Percentiles rank a stretch among this genome's conserved stretches.
These are phyloP conservation scores for Trichoderma sp. DNA, from an alignment of 2,329 filamentous ascomycete genomes.

Conservation along the genomic window DNA sequence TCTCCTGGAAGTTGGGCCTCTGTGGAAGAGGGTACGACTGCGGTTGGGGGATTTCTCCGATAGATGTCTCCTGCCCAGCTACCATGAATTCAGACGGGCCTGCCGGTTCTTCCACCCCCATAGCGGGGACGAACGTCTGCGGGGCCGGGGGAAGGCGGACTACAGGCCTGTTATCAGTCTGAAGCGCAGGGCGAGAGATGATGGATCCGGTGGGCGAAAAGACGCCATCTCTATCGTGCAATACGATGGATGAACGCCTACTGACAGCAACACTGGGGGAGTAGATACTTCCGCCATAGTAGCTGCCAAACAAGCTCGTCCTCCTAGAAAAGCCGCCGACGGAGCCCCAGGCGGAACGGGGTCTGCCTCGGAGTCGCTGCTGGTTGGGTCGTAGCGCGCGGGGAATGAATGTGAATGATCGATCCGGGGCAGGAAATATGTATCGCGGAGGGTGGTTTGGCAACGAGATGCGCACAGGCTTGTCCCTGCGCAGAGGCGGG, in stretches of 20 bases:
- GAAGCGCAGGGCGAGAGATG: constrained; percentile 68
- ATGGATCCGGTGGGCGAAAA: constrained; percentile 81
- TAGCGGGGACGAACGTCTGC: constrained; percentile 37
- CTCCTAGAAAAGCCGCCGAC: constrained; percentile 72
- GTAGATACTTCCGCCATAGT: constrained; percentile 78
- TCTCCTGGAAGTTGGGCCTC: constrained; percentile 62
- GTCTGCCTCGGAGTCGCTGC: constrained; percentile 72
- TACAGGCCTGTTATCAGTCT: constrained; percentile 70
- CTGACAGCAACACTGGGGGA: constrained; percentile 87
- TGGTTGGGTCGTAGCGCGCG: constrained; percentile 91
- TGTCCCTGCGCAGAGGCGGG: constrained; percentile 90
- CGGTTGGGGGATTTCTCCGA: constrained; percentile 59
- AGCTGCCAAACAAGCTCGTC: constrained; percentile 78
- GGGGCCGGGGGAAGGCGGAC: constrained; percentile 77
- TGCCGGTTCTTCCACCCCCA: constrained; percentile 32
- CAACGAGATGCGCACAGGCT: constrained; percentile 91
- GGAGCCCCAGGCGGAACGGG: constrained; percentile 71
- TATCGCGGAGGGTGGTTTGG: constrained; percentile 80
- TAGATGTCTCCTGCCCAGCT: constrained; percentile 41
- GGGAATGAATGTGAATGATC: constrained; percentile 98
- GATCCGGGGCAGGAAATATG: constrained; percentile 85
- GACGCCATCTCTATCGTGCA: constrained; percentile 68
- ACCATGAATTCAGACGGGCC: constrained; percentile 30
- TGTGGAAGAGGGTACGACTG: constrained; percentile 63
- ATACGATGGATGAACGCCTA: constrained; percentile 75